Conservation (phyloP, 257 asterid genomes). For the Salvia miltiorrhiza region DNA sequence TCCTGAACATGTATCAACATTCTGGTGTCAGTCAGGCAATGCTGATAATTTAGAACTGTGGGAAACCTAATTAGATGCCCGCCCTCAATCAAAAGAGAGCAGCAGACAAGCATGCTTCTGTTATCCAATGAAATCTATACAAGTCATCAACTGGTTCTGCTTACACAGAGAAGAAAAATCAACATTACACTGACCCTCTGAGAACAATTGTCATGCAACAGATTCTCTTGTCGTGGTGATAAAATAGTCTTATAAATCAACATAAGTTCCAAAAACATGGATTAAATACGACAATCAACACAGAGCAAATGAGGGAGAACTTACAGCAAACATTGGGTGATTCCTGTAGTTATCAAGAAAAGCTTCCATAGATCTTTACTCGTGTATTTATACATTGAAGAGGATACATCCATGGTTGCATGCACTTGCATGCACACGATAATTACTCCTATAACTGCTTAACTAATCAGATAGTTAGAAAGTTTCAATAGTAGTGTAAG, state of each 20-base stretch:
- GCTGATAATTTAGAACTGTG: background rate
- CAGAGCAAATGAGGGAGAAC: constrained; percentile 27
- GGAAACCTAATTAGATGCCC: background rate
- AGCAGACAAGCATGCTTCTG: background rate
- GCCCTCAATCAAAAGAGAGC: background rate
- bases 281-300: background rate
- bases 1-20: constrained; percentile 51
- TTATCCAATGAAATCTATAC: background rate
- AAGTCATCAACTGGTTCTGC: background rate
- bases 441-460: too few species aligned
- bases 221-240: background rate
- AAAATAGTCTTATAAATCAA: background rate
- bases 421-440: too few species aligned
- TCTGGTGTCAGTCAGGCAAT: background rate
- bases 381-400: too few species aligned
- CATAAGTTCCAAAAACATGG: background rate
- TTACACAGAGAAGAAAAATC: background rate
- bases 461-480: too few species aligned
- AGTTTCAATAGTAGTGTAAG: too few species aligned
- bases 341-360: constrained; percentile 96
- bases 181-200: background rate
- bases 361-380: too few species aligned
- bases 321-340: constrained; percentile 95
- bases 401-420: too few species aligned
- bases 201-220: background rate